Evolutionary conservation across 768 basidiomycete species (phyloP), one percentile per base, ranked within the genome.

Genomic region (Agaricus bisporus): DNA sequence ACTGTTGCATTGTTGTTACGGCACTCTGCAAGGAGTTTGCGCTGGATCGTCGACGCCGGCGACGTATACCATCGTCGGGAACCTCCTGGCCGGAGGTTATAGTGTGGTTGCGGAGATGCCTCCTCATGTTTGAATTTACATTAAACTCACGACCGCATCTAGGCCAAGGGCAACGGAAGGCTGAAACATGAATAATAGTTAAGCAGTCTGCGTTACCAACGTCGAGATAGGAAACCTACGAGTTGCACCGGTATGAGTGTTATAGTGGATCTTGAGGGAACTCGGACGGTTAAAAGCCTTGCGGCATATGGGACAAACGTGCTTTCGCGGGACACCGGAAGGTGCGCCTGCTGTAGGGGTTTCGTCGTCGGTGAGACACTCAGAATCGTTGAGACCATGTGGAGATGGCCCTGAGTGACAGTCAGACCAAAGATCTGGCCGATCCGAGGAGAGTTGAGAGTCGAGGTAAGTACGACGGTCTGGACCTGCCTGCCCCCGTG

Each of bases 51-150:
- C 64, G 62, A 39, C 66, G 61, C 17, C 66, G 63, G 47, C 67
- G 61, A 5, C 66, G 66, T 4, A 63, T 60, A 45, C 60, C 59
- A 17, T 66, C 66, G 8, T 63, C 62, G 8, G 58, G 57, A 32
- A 65, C 63, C 26, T 69, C 64, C 1, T 70, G 64, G 25, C 63
- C 59, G 2, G 70, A 68, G 20, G 72, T 67, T 3, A 68, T 53
- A 1, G 68, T 69, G 48, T 90, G 87, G 64, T 86, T 89, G 42
- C 86, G 74, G 63, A 82, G 84, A 61, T 91, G 88, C 5, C 88
- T 73, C 28, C 88, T 78, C 88, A 90, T 91, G 65, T 91, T 91
- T 0, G 86, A 88, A 63, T 88, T 88, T 44, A 89, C 89, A 58
- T 88, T 90, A 69, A 91, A 91, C 55, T 85, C 80, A 32, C 86